These are phyloP conservation scores for Prunus mira DNA, from an alignment of 306 rosid species.

Conservation along the genomic window DNA sequence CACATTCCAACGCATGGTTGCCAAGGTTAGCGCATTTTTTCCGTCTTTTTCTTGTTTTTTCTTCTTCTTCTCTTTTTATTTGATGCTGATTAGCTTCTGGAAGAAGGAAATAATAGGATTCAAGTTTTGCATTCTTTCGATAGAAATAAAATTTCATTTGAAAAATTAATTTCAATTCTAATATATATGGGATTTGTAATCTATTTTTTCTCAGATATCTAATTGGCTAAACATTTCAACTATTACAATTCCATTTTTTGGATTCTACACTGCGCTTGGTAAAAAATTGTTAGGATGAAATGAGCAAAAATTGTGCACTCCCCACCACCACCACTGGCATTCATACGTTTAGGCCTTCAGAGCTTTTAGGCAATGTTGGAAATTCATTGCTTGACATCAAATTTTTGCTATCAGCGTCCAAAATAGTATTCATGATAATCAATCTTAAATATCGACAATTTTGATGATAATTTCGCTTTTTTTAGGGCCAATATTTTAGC, in stretches of 20 bases:
- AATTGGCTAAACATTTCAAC: no score
- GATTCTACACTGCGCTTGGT: no score
- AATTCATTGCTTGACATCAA: background rate
- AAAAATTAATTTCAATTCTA: no score
- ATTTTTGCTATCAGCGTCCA: no score
- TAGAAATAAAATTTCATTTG: background rate
- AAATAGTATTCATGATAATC: no score
- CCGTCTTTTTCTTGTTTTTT: background rate
- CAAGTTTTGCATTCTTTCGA: background rate
- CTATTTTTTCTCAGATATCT: no score
- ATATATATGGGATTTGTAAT: no score
- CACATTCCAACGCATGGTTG: conserved; percentile 99
- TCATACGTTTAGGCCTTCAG: background rate
- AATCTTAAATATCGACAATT: no score
- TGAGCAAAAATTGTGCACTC: background rate
- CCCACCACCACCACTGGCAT: background rate
- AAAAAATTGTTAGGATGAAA: no score
- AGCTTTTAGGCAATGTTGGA: background rate
- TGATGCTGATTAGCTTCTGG: background rate
- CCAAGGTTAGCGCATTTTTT: conserved; percentile 98
- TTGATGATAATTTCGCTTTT: no score
- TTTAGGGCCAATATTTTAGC: no score
- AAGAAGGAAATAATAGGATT: background rate
- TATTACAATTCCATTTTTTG: no score
- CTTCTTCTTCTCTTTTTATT: background rate